These are phyloP conservation scores for Huiozyma naganishii DNA, from an alignment of 805 yeast genomes.

Conservation along the genomic window DNA sequence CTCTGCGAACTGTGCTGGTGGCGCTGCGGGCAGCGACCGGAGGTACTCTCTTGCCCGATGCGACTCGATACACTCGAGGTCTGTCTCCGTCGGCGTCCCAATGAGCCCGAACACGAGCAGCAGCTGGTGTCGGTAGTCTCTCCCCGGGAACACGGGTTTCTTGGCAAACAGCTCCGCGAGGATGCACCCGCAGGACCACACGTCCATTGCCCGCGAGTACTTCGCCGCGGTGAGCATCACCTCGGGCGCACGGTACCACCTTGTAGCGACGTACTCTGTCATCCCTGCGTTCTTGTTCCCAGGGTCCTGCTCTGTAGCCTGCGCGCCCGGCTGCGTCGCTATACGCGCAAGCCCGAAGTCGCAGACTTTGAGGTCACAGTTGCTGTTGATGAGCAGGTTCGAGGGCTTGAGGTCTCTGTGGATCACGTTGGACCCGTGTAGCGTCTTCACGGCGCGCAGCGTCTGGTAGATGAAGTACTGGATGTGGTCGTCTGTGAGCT, in stretches of 20 bases:
- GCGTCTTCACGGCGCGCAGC: constrained; percentile 75
- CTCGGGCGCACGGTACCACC: constrained; percentile 98
- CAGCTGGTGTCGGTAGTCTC: constrained; percentile 86
- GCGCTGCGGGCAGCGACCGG: constrained; percentile 58
- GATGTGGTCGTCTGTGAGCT: constrained; percentile 80
- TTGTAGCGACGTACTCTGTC: constrained; percentile 96
- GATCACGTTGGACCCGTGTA: constrained; percentile 88
- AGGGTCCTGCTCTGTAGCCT: constrained; percentile 22
- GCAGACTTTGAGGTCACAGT: constrained; percentile 88
- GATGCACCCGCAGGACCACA: constrained; percentile 96
- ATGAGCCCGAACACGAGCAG: constrained; percentile 73
- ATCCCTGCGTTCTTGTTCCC: constrained; percentile 30
- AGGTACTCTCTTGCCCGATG: constrained; percentile 85
- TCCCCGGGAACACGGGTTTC: constrained; percentile 84
- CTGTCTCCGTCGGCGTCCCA: constrained; percentile 77
- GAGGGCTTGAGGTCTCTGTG: constrained; percentile 91
- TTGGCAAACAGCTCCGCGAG: constrained; percentile 83
- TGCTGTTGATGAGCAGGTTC: constrained; percentile 74
- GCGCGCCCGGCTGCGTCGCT: constrained; percentile 26
- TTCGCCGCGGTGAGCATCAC: constrained; percentile 91
- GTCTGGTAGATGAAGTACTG: constrained; percentile 92
- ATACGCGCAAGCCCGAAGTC: constrained; percentile 82
- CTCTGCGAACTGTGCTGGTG: constrained; percentile 11
- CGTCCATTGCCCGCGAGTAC: constrained; percentile 89
- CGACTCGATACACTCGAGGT: constrained; percentile 62